phyloP scores from a whole-genome alignment of 164 flowering plant species.

The Dillenia turbinata region DNA sequence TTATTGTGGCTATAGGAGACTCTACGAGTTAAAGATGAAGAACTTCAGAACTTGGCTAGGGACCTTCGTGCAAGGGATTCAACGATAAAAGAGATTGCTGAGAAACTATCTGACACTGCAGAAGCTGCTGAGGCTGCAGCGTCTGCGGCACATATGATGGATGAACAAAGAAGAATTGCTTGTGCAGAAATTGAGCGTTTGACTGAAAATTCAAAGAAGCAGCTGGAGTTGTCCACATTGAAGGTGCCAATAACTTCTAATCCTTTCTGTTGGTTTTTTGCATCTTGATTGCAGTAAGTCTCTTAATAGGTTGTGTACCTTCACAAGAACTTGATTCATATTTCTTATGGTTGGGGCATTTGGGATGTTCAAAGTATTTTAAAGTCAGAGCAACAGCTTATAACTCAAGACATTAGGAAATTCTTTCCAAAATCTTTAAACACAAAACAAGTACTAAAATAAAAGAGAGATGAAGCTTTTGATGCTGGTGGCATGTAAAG shows the following conservation, averaged over 20 bases:
- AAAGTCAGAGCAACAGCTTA: too few relatives aligned
- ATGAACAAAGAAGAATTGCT: slow-evolving; percentile 77
- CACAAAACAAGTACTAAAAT: too few relatives aligned
- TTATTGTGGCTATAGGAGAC: slow-evolving; percentile 57
- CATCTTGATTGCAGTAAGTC: background rate
- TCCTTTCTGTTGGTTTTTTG: background rate
- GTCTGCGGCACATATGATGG: slow-evolving; percentile 92
- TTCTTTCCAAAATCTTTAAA: too few relatives aligned
- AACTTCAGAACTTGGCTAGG: slow-evolving; percentile 80
- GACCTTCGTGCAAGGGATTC: slow-evolving; percentile 90
- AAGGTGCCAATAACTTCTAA: slow-evolving; percentile 44
- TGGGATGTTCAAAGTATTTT: too few relatives aligned
- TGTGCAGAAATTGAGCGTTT: slow-evolving; percentile 76
- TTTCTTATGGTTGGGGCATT: too few relatives aligned
- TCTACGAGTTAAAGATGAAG: slow-evolving; percentile 90
- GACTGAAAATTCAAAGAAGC: slow-evolving; percentile 50
- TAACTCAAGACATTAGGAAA: too few relatives aligned
- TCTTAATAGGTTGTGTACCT: too few relatives aligned
- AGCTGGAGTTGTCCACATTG: slow-evolving; percentile 38
- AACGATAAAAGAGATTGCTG: slow-evolving; percentile 84
- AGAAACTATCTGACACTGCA: slow-evolving; percentile 84
- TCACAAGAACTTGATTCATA: too few relatives aligned
- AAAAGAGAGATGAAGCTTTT: too few relatives aligned
- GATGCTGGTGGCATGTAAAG: too few relatives aligned
- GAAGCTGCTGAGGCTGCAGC: slow-evolving; percentile 99